A percentile compares a stretch with the other conserved stretches of the same genome.
Conservation (phyloP, 2,329 filamentous ascomycete genomes). For the Cryoendolithus antarcticus region DNA sequence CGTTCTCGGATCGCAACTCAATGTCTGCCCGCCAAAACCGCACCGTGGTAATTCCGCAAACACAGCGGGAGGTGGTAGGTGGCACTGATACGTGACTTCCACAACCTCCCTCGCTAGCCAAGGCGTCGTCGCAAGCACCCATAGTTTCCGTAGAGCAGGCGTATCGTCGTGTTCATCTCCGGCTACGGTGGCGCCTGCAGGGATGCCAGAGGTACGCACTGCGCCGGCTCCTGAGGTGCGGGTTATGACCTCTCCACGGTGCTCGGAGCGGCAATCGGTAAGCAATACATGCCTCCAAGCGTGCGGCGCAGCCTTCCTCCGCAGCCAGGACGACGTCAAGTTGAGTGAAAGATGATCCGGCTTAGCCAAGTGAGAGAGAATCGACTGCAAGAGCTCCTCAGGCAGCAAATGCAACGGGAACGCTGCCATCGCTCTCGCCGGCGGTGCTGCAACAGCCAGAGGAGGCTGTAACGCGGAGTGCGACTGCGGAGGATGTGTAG, state of each 20-base stretch:
- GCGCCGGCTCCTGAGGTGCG: neutral
- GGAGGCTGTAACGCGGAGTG: too few relatives aligned
- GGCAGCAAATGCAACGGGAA: slow-evolving; percentile 18
- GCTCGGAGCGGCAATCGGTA: slow-evolving; percentile 24
- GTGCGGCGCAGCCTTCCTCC: slow-evolving; percentile 24
- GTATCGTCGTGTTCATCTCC: slow-evolving; percentile 29
- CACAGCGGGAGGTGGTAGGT: slow-evolving; percentile 32
- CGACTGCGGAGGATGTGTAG: too few relatives aligned
- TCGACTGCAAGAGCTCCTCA: slow-evolving; percentile 29
- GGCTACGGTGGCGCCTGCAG: slow-evolving; percentile 5
- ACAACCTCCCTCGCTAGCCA: slow-evolving; percentile 31
- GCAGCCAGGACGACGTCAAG: slow-evolving; percentile 24
- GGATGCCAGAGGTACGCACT: slow-evolving; percentile 5
- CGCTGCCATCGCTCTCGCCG: too few relatives aligned
- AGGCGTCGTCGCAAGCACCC: slow-evolving; percentile 30
- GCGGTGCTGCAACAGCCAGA: too few relatives aligned
- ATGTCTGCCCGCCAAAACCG: slow-evolving; percentile 26
- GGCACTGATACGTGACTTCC: slow-evolving; percentile 33
- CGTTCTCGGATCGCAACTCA: slow-evolving; percentile 29
- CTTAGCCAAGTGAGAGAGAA: slow-evolving; percentile 24
- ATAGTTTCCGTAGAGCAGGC: slow-evolving; percentile 30
- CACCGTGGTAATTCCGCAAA: slow-evolving; percentile 31
- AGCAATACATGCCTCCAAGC: slow-evolving; percentile 32
- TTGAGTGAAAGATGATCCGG: slow-evolving; percentile 21
- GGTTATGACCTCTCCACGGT: slow-evolving; percentile 1